These are phyloP conservation scores for Xylaria sp. DNA, from an alignment of 495 filamentous ascomycete species.

Conservation along the genomic window DNA sequence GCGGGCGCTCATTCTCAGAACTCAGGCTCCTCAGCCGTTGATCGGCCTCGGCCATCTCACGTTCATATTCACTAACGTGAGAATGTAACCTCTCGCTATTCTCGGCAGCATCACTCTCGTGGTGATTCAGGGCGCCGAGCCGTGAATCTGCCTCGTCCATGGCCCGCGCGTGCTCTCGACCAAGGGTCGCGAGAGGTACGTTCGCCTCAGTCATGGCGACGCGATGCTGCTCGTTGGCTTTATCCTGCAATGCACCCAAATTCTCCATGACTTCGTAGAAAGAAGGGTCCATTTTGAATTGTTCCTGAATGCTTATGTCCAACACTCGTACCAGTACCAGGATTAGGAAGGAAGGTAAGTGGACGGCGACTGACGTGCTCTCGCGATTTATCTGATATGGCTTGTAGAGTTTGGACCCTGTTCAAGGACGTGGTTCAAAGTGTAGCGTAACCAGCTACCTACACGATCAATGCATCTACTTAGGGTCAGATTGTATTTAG, in stretches of 20 bases:
- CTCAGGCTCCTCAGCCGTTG: conserved; percentile 9
- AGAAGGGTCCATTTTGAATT: conserved; percentile 20
- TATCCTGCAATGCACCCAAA: conserved; percentile 16
- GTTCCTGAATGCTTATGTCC: not conserved
- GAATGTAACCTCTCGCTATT: conserved; percentile 18
- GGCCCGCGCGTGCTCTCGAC: conserved; percentile 19
- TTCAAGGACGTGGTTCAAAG: not conserved
- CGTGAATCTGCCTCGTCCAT: conserved; percentile 8
- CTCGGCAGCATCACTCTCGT: conserved; percentile 2
- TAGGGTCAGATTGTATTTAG: not conserved
- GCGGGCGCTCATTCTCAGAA: conserved; percentile 1
- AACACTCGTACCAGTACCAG: not conserved
- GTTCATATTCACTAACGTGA: conserved; percentile 7
- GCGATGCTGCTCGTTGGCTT: conserved; percentile 27
- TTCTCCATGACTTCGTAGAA: conserved; percentile 26
- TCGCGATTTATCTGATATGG: not conserved
- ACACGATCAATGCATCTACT: not conserved
- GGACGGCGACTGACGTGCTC: no score
- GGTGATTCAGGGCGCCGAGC: not conserved
- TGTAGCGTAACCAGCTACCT: not conserved
- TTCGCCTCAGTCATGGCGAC: conserved; percentile 27
- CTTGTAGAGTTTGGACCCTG: not conserved
- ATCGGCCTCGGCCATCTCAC: conserved; percentile 26
- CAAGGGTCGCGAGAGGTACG: conserved; percentile 26
- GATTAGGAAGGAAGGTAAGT: not conserved